A percentile compares a stretch with the other conserved stretches of the same genome.
These are phyloP conservation scores for Globisporangium echinulatum DNA, from an alignment of 352 stramenopile species.

Conservation along the genomic window DNA sequence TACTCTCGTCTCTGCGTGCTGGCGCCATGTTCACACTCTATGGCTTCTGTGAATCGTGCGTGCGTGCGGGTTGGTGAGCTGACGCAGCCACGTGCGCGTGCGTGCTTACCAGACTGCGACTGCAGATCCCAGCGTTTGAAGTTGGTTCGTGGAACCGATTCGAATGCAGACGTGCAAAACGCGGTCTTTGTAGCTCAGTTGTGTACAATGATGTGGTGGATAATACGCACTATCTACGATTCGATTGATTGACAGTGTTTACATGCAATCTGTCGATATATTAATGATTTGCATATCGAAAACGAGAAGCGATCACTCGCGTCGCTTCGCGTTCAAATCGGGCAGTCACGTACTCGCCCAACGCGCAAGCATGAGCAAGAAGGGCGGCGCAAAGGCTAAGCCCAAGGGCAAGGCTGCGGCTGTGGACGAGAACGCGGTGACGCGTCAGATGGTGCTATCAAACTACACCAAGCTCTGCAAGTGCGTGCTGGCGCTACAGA, in stretches of 20 bases:
- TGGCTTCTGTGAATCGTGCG: neutral
- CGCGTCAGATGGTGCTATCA: constrained; percentile 42
- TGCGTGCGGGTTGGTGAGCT: neutral
- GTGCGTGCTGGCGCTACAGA: constrained; percentile 13
- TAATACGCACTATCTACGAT: too few species aligned
- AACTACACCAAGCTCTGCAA: constrained; percentile 82
- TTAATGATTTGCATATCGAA: too few species aligned
- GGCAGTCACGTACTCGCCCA: neutral
- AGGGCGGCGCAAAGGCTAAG: constrained; percentile 22
- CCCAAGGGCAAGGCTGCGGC: constrained; percentile 41
- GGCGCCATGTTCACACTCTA: neutral
- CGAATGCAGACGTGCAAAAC: too few species aligned
- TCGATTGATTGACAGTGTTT: too few species aligned
- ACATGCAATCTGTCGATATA: too few species aligned
- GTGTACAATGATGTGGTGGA: too few species aligned
- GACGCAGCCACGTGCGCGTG: too few species aligned
- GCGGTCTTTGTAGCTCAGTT: too few species aligned
- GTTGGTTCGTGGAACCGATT: too few species aligned
- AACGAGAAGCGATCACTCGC: neutral
- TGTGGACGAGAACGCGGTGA: constrained; percentile 63
- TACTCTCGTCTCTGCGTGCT: too few species aligned
- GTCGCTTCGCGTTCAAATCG: neutral
- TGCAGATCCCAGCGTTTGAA: too few species aligned
- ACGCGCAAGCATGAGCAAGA: constrained; percentile 45
- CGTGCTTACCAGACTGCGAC: too few species aligned